These are phyloP conservation scores for Pharus latifolius DNA, from an alignment of 176 grass and related monocot species.

Conservation along the genomic window DNA sequence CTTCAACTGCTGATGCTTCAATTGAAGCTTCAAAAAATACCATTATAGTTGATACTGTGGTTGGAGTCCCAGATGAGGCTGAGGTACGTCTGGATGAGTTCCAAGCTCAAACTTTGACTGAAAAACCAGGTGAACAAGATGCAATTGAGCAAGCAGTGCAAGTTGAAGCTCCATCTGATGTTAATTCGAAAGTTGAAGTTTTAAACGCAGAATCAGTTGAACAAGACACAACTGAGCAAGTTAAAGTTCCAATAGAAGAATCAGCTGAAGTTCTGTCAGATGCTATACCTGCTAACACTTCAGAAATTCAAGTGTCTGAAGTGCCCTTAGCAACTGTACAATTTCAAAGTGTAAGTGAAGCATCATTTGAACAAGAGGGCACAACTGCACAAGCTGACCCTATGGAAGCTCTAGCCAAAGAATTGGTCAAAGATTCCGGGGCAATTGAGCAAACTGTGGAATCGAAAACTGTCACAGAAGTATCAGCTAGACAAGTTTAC, in stretches of 20 bases:
- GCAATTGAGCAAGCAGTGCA: conserved; percentile 8
- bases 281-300: not conserved
- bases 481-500: not conserved
- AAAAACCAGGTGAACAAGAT: not conserved
- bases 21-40: not conserved
- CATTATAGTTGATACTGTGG: not conserved
- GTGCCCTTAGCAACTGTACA: not conserved
- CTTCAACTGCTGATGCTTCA: too few relatives aligned
- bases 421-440: not conserved
- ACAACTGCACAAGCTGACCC: not conserved
- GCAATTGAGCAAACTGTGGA: not conserved
- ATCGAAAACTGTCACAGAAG: not conserved
- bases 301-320: not conserved
- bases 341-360: not conserved
- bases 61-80: not conserved
- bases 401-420: not conserved
- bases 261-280: not conserved
- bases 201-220: not conserved
- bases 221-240: not conserved
- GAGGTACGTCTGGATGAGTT: not conserved
- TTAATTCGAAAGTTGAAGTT: not conserved
- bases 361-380: not conserved
- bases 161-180: not conserved
- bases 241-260: conserved; percentile 11
- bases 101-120: not conserved